Conservation (phyloP, 257 asterid genomes). For the Osmanthus fragrans region DNA sequence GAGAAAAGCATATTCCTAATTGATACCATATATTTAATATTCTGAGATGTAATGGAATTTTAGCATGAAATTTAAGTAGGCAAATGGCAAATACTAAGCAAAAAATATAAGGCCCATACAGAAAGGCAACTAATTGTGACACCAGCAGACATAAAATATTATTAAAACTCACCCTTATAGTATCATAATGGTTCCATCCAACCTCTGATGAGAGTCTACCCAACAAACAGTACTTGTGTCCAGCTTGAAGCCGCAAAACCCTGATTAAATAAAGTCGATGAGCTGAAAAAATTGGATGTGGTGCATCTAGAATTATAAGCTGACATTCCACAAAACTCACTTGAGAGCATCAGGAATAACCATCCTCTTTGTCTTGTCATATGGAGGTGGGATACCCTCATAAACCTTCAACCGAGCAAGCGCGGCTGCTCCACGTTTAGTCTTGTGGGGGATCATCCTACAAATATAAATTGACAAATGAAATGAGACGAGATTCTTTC, state of each 20-base stretch:
- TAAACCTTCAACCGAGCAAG: constrained; percentile 79
- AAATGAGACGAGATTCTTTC: not conserved
- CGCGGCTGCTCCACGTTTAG: constrained; percentile 89
- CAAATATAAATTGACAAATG: not conserved
- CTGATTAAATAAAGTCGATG: constrained; percentile 29
- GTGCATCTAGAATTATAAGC: not conserved
- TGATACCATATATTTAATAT: not conserved
- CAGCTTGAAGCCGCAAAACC: constrained; percentile 91
- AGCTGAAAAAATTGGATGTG: not conserved
- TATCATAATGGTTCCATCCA: constrained; percentile 92
- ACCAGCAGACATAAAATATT: not conserved
- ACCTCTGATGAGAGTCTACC: constrained; percentile 89
- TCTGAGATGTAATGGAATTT: not conserved
- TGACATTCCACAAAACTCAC: constrained; percentile 36
- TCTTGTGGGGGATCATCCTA: constrained; percentile 91
- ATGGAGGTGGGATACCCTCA: constrained; percentile 83
- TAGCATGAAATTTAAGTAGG: not conserved
- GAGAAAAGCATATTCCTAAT: not conserved
- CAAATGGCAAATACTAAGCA: not conserved
- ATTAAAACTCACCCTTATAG: constrained; percentile 59
- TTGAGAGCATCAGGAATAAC: constrained; percentile 87
- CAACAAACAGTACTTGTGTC: constrained; percentile 76
- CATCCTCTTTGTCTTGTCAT: constrained; percentile 81
- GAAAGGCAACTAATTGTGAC: not conserved
- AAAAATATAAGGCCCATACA: not conserved